These are phyloP conservation scores for Ceratonia siliqua DNA, from an alignment of 306 rosid species.

Conservation along the genomic window DNA sequence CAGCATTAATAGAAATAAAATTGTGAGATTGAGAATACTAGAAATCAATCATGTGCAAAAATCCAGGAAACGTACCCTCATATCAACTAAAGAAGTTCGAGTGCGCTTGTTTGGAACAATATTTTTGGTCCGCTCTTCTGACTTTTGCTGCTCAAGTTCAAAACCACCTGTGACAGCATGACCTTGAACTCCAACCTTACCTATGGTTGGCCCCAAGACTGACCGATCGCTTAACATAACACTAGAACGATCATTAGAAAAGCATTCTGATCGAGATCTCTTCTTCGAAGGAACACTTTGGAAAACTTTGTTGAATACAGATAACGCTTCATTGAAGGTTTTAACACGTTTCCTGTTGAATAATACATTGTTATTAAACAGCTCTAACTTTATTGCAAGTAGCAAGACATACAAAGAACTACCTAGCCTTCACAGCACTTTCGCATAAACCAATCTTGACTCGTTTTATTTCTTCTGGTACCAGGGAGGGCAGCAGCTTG, in stretches of 20 bases:
- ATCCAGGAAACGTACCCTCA: constrained; percentile 57
- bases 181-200: constrained; percentile 82
- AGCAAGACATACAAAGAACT: constrained; percentile 50
- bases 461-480: constrained; percentile 81
- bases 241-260: constrained; percentile 67
- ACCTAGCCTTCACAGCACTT: constrained; percentile 79
- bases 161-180: constrained; percentile 66
- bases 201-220: constrained; percentile 58
- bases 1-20: constrained; percentile 13
- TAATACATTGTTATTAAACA: constrained; percentile 41
- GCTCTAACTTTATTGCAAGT: constrained; percentile 31
- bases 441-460: constrained; percentile 54
- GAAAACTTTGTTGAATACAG: constrained; percentile 75
- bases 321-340: constrained; percentile 75
- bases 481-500: constrained; percentile 61
- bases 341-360: constrained; percentile 80
- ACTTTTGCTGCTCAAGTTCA: constrained; percentile 89
- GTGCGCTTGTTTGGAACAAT: constrained; percentile 87
- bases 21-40: neutral
- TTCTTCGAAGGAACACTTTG: constrained; percentile 81
- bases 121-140: constrained; percentile 76
- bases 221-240: constrained; percentile 71
- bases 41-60: constrained; percentile 14
- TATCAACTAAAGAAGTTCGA: constrained; percentile 90
- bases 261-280: constrained; percentile 89